These are phyloP conservation scores for Monosiga brevicollis DNA, from an alignment of 78 protist species.

Conservation along the genomic window DNA sequence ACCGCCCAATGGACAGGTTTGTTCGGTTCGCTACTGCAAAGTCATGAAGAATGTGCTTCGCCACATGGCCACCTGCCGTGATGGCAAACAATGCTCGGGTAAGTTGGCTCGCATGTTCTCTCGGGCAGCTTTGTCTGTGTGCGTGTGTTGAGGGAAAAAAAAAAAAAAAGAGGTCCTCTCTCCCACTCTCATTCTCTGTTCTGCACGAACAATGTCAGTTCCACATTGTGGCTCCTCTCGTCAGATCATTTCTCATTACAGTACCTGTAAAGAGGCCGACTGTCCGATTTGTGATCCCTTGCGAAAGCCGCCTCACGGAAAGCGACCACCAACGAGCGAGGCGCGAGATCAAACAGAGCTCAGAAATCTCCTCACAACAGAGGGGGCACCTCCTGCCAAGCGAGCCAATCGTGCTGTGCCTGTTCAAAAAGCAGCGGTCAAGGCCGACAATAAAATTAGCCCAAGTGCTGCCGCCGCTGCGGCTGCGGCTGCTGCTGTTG, in stretches of 20 bases:
- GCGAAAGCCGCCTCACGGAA: neutral
- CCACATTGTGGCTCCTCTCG: constrained; percentile 22
- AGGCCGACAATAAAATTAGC: neutral
- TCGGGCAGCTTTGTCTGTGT: neutral
- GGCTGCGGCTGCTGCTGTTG: neutral
- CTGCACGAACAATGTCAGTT: neutral
- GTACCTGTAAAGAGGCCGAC: neutral
- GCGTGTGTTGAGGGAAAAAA: neutral
- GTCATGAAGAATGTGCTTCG: constrained; percentile 14
- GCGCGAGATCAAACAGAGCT: neutral
- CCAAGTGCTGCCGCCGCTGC: neutral
- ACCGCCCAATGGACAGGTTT: neutral
- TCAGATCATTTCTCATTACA: constrained; percentile 14
- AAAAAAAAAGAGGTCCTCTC: too few relatives aligned
- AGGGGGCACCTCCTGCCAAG: neutral
- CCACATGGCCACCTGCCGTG: constrained; percentile 15
- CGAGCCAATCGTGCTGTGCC: neutral
- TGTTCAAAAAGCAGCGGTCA: neutral
- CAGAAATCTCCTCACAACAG: neutral
- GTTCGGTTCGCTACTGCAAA: neutral
- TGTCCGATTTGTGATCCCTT: constrained; percentile 6
- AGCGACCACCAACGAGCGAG: neutral
- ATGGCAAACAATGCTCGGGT: neutral
- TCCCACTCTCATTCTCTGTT: too few relatives aligned
- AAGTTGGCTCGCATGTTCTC: neutral